These are phyloP conservation scores for Nakaseomyces uthaithaninus DNA, from an alignment of 1,139 yeast species.

Conservation along the genomic window DNA sequence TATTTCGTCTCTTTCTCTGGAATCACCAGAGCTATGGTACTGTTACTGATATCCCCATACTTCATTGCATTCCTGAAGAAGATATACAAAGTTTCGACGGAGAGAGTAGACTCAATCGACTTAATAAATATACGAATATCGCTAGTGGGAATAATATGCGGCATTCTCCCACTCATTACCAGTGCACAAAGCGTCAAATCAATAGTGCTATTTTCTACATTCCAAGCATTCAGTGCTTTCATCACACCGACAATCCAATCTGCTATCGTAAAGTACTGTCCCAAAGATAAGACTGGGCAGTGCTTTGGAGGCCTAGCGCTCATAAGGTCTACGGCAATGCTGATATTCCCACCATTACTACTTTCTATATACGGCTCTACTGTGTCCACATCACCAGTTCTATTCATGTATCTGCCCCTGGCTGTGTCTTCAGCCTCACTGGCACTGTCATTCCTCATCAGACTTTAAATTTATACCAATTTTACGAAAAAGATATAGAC, in stretches of 20 bases:
- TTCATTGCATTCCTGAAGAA: slow-evolving; percentile 35
- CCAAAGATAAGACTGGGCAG: slow-evolving; percentile 42
- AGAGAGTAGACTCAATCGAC: slow-evolving; percentile 50
- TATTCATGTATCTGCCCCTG: slow-evolving; percentile 27
- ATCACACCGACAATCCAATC: slow-evolving; percentile 41
- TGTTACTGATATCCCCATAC: slow-evolving; percentile 40
- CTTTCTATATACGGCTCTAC: slow-evolving; percentile 37
- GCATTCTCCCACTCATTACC: slow-evolving; percentile 36
- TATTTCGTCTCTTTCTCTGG: slow-evolving; percentile 49
- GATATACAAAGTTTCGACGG: slow-evolving; percentile 21
- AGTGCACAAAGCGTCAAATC: slow-evolving; percentile 25
- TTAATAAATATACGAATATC: slow-evolving; percentile 37
- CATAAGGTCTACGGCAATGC: slow-evolving; percentile 35
- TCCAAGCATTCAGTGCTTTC: slow-evolving; percentile 36
- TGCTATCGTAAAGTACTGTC: slow-evolving; percentile 40
- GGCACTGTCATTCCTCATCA: not conserved
- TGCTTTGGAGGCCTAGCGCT: slow-evolving; percentile 45
- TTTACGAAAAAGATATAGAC: not conserved
- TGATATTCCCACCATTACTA: slow-evolving; percentile 36
- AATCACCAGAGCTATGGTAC: slow-evolving; percentile 36
- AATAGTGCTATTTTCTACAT: slow-evolving; percentile 20
- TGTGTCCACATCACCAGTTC: slow-evolving; percentile 27
- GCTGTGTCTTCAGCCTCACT: slow-evolving; percentile 11
- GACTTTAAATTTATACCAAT: not conserved
- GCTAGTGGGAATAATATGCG: slow-evolving; percentile 32